Base-by-base conservation (phyloP, 2,329 filamentous ascomycete genomes). In the Fusarium poae region DNA sequence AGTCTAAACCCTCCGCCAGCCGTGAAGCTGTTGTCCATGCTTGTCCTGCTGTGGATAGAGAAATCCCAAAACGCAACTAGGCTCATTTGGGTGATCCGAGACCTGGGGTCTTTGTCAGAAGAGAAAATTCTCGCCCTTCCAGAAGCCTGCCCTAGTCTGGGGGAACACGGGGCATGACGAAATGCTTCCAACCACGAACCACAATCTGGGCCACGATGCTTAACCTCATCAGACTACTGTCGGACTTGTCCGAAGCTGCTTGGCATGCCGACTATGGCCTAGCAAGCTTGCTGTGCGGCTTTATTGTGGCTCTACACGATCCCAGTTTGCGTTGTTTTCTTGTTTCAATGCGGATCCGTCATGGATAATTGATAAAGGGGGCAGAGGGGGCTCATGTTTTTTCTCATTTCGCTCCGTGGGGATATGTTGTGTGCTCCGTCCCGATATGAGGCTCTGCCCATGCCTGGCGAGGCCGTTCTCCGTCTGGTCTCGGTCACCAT, bases 41-140 rank as follows among this genome's bases (percentile, higher is more conserved):
- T 50, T 60, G 23, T 20, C 59, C 62, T 65, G 46, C 44, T 44
- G 44, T 58, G 48, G 39, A 64, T 68, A 56, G 56, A 51, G 61
- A 69, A 62, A 69, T 58, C 53, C 62, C 66, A 44, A 44, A 59
- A 53, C 25, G 37, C 15, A n/a, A 43, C 66, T 70, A 70, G 63
- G 25, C 66, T 52, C 43, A 20, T 67, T 69, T 49, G 15, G 49
- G 66, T 43, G 16, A 35, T 23, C 44, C 44, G 50, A 44, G 64
- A 37, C 32, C 57, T 57, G 63, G 55, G 67, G 55, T 44, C 48
- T 60, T 44, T 52, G 42, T 56, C 30, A 59, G 52, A 16, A 49
- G 46, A 68, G 59, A 75, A 75, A 72, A 71, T 60, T 70, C 65
- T 70, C 62, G 51, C 59, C 62, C 73, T 77, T 77, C 76, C 70